Evolutionary conservation across 306 rosid species (phyloP).

Genomic region (Notholithocarpus densiflorus): DNA sequence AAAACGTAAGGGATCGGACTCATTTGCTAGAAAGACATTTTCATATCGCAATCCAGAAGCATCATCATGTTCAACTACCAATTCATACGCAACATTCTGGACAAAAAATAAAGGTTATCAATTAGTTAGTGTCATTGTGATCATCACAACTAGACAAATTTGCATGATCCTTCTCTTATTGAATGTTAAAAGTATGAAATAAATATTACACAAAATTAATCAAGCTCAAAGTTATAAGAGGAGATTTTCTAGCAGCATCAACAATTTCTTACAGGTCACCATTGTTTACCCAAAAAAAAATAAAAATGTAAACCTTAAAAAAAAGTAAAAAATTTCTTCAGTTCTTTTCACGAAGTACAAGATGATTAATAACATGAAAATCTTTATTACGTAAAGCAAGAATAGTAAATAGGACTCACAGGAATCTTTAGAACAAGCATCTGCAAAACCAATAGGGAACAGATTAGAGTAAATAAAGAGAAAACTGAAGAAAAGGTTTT

Average conservation of each 20-base stretch:
- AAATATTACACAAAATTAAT: background rate
- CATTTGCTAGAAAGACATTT: slow-evolving; percentile 53
- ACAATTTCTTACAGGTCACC: slow-evolving; percentile 1
- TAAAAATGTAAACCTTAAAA: background rate
- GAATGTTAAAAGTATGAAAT: background rate
- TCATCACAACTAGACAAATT: slow-evolving; percentile 13
- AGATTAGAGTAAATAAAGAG: slow-evolving; percentile 10
- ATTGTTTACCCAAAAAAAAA: background rate
- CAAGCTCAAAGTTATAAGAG: background rate
- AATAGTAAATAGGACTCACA: slow-evolving; percentile 51
- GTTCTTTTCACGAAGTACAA: background rate
- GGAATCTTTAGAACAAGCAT: slow-evolving; percentile 64
- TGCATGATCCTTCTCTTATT: background rate
- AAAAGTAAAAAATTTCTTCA: slow-evolving; percentile 17
- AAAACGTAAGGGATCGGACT: slow-evolving; percentile 30
- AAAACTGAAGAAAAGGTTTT: background rate
- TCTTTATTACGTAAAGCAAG: background rate
- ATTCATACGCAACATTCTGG: slow-evolving; percentile 70
- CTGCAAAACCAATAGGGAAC: slow-evolving; percentile 51
- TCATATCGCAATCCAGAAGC: slow-evolving; percentile 49
- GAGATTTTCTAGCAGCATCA: slow-evolving; percentile 18
- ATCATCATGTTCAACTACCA: slow-evolving; percentile 51
- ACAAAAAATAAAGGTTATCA: slow-evolving; percentile 22
- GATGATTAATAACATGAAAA: background rate
- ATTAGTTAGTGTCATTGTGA: slow-evolving; percentile 14